Percentiles rank a stretch among this genome's conserved stretches.
Evolutionary conservation across 106 monocot genomes (phyloP).

Genomic region (Chionographis japonica): DNA sequence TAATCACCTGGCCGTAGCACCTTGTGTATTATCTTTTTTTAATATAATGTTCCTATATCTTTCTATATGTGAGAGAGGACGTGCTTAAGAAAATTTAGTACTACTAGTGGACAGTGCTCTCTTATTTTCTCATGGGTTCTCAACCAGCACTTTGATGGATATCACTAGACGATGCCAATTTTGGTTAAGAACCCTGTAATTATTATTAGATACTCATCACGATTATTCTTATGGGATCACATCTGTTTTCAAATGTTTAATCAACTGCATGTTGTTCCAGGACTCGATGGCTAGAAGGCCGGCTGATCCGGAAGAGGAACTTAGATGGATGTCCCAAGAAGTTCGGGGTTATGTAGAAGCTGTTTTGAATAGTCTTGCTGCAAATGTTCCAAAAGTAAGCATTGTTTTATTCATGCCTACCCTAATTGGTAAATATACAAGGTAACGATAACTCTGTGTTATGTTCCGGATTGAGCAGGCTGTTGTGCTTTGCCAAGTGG

Average conservation of each 20-base stretch:
- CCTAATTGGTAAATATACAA: background rate
- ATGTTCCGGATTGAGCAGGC: conserved; percentile 49
- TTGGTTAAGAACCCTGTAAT: too few relatives aligned
- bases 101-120: too few relatives aligned
- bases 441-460: background rate
- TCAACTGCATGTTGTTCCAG: conserved; percentile 17
- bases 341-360: conserved; percentile 99
- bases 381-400: conserved; percentile 85
- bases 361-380: conserved; percentile 96
- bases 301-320: conserved; percentile 96
- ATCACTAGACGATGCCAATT: too few relatives aligned
- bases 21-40: too few relatives aligned
- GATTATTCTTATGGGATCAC: background rate
- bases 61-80: too few relatives aligned
- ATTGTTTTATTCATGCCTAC: background rate
- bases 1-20: too few relatives aligned
- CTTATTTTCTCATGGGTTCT: too few relatives aligned
- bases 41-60: too few relatives aligned
- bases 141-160: too few relatives aligned
- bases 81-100: too few relatives aligned
- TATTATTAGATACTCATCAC: too few relatives aligned
- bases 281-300: conserved; percentile 80
- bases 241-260: background rate
- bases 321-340: conserved; percentile 99
- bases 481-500: conserved; percentile 91